These are phyloP conservation scores for Begonia loranthoides DNA, from an alignment of 306 rosid genomes.

Conservation along the genomic window DNA sequence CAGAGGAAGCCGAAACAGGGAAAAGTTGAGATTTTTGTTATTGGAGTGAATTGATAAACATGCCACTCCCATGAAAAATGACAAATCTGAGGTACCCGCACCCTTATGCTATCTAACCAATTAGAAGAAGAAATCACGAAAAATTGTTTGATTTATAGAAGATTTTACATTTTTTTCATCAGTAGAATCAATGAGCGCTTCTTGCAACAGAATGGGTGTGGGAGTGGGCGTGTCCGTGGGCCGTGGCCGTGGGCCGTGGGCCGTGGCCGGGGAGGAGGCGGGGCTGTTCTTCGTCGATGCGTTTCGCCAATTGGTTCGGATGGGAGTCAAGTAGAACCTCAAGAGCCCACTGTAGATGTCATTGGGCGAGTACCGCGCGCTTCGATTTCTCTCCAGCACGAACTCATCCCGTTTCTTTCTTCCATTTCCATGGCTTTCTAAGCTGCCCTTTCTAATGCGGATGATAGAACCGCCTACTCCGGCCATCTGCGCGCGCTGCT, in stretches of 20 bases:
- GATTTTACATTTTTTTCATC: constrained; percentile 8
- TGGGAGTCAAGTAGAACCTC: constrained; percentile 65
- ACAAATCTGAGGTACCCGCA: constrained; percentile 26
- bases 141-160: neutral
- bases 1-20: constrained; percentile 1
- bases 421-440: constrained; percentile 30
- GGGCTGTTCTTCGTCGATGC: constrained; percentile 1
- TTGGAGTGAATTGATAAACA: constrained; percentile 36
- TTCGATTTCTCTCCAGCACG: constrained; percentile 73
- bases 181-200: constrained; percentile 83
- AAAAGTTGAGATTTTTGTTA: constrained; percentile 30
- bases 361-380: constrained; percentile 77
- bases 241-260: neutral
- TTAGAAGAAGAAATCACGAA: constrained; percentile 21
- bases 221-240: constrained; percentile 49
- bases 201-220: constrained; percentile 91
- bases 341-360: constrained; percentile 60
- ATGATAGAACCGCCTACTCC: constrained; percentile 29
- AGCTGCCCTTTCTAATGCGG: constrained; percentile 41
- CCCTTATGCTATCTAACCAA: constrained; percentile 18
- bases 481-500: constrained; percentile 27
- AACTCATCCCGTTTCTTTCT: constrained; percentile 60
- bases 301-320: constrained; percentile 64
- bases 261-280: too few species aligned
- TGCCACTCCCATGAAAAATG: constrained; percentile 23